Conservation (phyloP, 2,329 filamentous ascomycete genomes). For the Colletotrichum limetticola region DNA sequence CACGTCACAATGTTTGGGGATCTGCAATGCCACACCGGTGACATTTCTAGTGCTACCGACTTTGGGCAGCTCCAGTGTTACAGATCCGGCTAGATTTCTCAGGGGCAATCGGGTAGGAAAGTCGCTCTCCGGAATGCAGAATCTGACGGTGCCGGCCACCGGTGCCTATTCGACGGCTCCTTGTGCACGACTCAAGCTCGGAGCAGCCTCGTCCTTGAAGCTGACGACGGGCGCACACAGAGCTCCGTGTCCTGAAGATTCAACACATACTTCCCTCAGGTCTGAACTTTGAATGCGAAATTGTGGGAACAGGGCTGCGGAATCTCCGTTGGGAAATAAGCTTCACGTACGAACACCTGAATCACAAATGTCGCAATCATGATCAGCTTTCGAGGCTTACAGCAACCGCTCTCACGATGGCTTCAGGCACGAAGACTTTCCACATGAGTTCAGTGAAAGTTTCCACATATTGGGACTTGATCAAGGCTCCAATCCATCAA, state of each 20-base stretch:
- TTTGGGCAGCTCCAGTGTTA: neutral
- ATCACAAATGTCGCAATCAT: neutral
- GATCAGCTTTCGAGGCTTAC: neutral
- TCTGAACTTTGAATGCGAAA: constrained; percentile 17
- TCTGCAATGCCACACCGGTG: constrained; percentile 25
- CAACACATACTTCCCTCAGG: constrained; percentile 2
- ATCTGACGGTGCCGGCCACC: neutral
- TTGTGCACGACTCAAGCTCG: constrained; percentile 1
- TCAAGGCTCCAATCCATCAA: neutral
- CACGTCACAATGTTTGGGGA: constrained; percentile 20
- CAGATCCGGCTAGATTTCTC: neutral
- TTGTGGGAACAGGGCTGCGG: neutral
- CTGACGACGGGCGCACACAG: neutral
- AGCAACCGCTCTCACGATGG: neutral
- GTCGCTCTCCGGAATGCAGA: neutral
- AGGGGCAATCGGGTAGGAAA: neutral
- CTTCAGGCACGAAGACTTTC: neutral
- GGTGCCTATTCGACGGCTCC: neutral
- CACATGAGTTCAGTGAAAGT: neutral
- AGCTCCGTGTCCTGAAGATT: constrained; percentile 18
- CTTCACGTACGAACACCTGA: neutral
- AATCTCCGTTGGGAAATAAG: neutral
- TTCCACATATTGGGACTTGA: neutral
- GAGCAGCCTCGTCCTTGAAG: neutral
- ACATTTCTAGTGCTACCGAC: neutral